These are phyloP conservation scores for Heliamphora exappendiculata DNA, from an alignment of 148 eudicot species.

Conservation along the genomic window DNA sequence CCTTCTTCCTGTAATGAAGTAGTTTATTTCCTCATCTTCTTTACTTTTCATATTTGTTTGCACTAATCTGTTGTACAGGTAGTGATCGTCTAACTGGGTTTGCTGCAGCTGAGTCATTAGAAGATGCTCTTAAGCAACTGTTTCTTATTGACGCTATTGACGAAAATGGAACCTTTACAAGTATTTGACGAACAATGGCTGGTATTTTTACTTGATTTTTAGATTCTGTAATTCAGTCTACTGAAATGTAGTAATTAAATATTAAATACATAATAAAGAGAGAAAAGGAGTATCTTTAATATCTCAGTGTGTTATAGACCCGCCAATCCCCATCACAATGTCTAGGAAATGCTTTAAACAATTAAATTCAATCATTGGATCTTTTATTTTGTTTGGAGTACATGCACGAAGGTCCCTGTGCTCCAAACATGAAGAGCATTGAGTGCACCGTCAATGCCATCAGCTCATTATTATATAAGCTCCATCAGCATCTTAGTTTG, in stretches of 20 bases:
- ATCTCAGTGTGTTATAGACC: neutral
- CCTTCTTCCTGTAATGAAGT: constrained; percentile 64
- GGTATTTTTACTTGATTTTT: constrained; percentile 33
- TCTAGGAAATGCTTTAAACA: neutral
- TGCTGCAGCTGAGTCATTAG: constrained; percentile 78
- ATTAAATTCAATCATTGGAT: neutral
- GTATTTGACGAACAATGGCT: constrained; percentile 76
- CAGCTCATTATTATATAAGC: neutral
- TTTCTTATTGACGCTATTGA: constrained; percentile 94
- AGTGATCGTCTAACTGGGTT: constrained; percentile 3
- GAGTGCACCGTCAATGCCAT: neutral
- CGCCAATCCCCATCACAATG: neutral
- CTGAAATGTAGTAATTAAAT: neutral
- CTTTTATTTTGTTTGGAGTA: neutral
- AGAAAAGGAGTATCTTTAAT: neutral
- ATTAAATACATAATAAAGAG: neutral
- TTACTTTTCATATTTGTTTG: neutral
- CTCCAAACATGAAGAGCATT: neutral
- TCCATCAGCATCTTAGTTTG: neutral
- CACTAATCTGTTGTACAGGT: neutral
- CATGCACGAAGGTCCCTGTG: neutral
- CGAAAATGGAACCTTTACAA: constrained; percentile 75
- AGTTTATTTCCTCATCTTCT: neutral
- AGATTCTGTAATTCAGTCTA: neutral
- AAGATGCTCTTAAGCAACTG: constrained; percentile 88